Percentiles rank a stretch among this genome's conserved stretches.
Conservation (phyloP, 805 yeast genomes). For the Candida pseudofarinosa region DNA sequence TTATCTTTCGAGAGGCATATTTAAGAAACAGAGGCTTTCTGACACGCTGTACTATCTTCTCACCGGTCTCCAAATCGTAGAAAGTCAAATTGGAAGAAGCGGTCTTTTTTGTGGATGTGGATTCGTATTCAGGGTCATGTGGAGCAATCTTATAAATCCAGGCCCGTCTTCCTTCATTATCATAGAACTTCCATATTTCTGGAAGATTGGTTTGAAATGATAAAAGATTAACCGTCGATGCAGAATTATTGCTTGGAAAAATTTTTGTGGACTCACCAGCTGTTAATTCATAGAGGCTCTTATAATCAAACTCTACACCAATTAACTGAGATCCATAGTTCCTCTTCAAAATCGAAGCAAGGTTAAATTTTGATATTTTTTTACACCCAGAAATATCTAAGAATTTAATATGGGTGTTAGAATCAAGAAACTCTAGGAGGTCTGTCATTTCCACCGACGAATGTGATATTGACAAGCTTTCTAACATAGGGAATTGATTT, state of each 20-base stretch:
- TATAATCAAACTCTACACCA: constrained; percentile 66
- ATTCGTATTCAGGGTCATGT: constrained; percentile 28
- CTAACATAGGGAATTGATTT: constrained; percentile 35
- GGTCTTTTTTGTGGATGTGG: constrained; percentile 11
- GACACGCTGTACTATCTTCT: constrained; percentile 46
- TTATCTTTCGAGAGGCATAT: constrained; percentile 51
- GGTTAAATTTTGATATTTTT: constrained; percentile 54
- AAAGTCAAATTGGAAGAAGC: constrained; percentile 40
- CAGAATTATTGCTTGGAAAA: constrained; percentile 26
- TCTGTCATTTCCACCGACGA: constrained; percentile 34
- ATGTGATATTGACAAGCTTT: constrained; percentile 42
- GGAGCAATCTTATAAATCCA: constrained; percentile 61
- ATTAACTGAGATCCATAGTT: constrained; percentile 33
- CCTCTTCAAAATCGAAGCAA: constrained; percentile 24
- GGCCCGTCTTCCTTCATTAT: constrained; percentile 70
- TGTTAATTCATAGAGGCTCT: constrained; percentile 47
- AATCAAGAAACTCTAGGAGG: constrained; percentile 29
- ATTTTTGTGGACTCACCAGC: constrained; percentile 31
- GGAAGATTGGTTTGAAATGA: constrained; percentile 19
- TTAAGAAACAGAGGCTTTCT: constrained; percentile 48
- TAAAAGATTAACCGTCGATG: constrained; percentile 12
- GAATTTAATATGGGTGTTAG: constrained; percentile 40
- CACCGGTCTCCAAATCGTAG: constrained; percentile 63
- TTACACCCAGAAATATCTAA: constrained; percentile 67
- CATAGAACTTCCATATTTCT: constrained; percentile 48